Percentiles rank a stretch among this genome's conserved stretches.
phyloP scores from a whole-genome alignment of 2,329 filamentous ascomycete genomes.

The Aspergillus sp. region DNA sequence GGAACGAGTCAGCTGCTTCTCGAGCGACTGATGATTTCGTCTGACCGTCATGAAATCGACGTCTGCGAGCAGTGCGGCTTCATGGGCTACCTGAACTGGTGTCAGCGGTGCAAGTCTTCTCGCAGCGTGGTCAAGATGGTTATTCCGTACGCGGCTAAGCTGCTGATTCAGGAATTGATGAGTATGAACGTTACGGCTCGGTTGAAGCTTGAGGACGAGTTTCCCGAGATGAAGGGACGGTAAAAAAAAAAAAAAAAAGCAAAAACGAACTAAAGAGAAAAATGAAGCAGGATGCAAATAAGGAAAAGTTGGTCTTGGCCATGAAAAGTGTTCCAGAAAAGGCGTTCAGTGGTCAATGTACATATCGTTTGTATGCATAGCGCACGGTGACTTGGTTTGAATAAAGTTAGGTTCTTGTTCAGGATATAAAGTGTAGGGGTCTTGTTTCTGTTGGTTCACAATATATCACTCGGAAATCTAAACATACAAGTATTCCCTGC shows the following conservation, averaged over 20 bases:
- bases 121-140: constrained; percentile 86
- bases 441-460: neutral
- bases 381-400: constrained; percentile 17
- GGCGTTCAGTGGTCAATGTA: constrained; percentile 7
- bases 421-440: neutral
- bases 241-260: constrained; percentile 15
- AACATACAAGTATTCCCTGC: neutral
- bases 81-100: constrained; percentile 95
- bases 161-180: constrained; percentile 91
- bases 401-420: neutral
- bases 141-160: constrained; percentile 95
- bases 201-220: constrained; percentile 89
- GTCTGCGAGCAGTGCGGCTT: constrained; percentile 92
- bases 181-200: constrained; percentile 98
- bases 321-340: constrained; percentile 1
- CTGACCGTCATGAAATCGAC: constrained; percentile 86
- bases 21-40: constrained; percentile 91
- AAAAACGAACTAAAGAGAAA: neutral
- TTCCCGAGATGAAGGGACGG: constrained; percentile 57
- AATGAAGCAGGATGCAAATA: neutral
- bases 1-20: constrained; percentile 89
- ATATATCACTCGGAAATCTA: neutral
- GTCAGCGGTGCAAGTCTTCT: constrained; percentile 85
- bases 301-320: neutral
- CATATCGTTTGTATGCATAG: constrained; percentile 25